Conservation (phyloP, 108 stramenopile genomes). For the Mediolabrus comicus region DNA sequence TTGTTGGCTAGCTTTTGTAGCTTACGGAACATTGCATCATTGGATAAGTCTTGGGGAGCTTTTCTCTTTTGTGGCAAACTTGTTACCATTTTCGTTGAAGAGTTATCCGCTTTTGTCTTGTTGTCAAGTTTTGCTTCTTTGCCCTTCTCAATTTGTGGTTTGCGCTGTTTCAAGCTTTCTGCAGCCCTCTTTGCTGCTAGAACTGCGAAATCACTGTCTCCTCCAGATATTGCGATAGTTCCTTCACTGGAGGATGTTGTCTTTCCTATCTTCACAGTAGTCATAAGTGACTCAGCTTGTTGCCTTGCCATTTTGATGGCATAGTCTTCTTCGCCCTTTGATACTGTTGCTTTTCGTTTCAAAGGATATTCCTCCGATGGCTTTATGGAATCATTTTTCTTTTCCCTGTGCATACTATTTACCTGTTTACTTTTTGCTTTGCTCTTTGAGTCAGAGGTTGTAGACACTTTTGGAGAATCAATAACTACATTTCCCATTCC, state of each 20-base stretch:
- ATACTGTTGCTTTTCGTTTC: background rate
- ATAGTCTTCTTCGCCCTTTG: conserved; percentile 35
- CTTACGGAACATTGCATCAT: conserved; percentile 35
- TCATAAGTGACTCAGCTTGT: conserved; percentile 41
- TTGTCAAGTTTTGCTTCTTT: background rate
- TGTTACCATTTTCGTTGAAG: background rate
- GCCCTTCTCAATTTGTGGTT: conserved; percentile 35
- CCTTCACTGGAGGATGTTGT: conserved; percentile 19
- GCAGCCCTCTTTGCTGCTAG: conserved; percentile 59
- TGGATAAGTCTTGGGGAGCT: conserved; percentile 28
- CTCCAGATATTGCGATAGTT: conserved; percentile 27
- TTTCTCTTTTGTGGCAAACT: conserved; percentile 27
- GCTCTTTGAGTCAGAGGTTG: background rate
- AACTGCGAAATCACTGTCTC: conserved; percentile 65
- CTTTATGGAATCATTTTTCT: background rate
- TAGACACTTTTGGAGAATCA: conserved; percentile 34
- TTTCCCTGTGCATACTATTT: background rate
- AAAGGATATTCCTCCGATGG: background rate
- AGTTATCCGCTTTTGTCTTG: conserved; percentile 4
- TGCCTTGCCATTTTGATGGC: conserved; percentile 39
- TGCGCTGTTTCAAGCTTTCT: conserved; percentile 7
- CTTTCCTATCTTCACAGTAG: conserved; percentile 14
- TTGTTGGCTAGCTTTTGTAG: conserved; percentile 27
- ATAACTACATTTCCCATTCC: conserved; percentile 44
- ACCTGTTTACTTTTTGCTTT: background rate